Conservation (phyloP, 1,284 basidiomycete species). For the Lignosus rhinocerotis region DNA sequence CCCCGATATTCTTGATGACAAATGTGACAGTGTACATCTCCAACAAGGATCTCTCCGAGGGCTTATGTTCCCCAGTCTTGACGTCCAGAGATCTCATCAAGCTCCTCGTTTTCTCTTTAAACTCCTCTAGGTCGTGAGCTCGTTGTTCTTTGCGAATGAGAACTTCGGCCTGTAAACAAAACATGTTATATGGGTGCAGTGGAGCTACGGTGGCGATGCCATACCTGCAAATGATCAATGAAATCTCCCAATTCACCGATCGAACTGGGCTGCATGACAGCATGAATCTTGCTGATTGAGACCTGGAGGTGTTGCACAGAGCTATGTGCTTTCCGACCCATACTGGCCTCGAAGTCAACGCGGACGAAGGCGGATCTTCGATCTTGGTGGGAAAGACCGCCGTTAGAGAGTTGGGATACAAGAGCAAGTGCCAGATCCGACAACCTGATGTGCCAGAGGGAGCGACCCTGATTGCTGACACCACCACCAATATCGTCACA, state of each 20-base stretch:
- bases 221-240: constrained; percentile 77
- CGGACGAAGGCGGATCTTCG: constrained; percentile 82
- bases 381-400: constrained; percentile 51
- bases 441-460: constrained; percentile 64
- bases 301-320: constrained; percentile 50
- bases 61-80: constrained; percentile 44
- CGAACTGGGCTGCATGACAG: constrained; percentile 90
- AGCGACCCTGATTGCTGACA: constrained; percentile 40
- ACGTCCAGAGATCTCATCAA: constrained; percentile 76
- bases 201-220: neutral
- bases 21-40: constrained; percentile 67
- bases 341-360: constrained; percentile 63
- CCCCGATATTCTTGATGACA: constrained; percentile 70
- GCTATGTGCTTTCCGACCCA: constrained; percentile 31
- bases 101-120: constrained; percentile 77
- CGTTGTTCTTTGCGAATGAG: constrained; percentile 71
- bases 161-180: constrained; percentile 63
- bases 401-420: constrained; percentile 50
- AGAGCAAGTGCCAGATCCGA: constrained; percentile 74
- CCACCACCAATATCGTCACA: constrained; percentile 71
- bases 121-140: constrained; percentile 72
- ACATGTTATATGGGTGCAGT: neutral
- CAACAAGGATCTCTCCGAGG: constrained; percentile 58
- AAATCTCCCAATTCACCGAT: constrained; percentile 88
- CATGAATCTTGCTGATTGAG: constrained; percentile 75